phyloP scores from a whole-genome alignment of 2,329 filamentous ascomycete genomes.

The Periconia sp. region DNA sequence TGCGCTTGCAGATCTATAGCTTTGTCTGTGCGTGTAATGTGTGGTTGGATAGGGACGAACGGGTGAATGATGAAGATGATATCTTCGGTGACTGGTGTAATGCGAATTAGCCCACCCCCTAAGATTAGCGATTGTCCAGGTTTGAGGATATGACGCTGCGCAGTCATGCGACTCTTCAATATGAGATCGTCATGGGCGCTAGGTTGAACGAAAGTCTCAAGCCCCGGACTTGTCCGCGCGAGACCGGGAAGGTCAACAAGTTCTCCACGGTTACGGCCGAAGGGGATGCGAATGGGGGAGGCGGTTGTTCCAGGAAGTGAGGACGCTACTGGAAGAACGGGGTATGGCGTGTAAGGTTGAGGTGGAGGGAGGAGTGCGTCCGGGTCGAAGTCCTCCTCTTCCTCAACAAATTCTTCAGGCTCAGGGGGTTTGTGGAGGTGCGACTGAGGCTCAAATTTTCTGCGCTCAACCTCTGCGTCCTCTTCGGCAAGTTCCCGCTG shows the following conservation, averaged over 20 bases:
- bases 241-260: constrained; percentile 92
- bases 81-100: constrained; percentile 74
- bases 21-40: constrained; percentile 81
- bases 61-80: constrained; percentile 79
- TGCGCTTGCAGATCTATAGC: constrained; percentile 73
- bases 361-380: constrained; percentile 73
- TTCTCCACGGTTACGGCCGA: constrained; percentile 84
- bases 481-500: constrained; percentile 41
- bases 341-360: constrained; percentile 75
- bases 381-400: constrained; percentile 37
- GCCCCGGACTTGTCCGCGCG: constrained; percentile 65
- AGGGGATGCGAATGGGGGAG: constrained; percentile 91
- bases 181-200: constrained; percentile 71
- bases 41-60: constrained; percentile 79
- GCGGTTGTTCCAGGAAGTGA: constrained; percentile 91
- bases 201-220: constrained; percentile 74
- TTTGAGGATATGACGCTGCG: constrained; percentile 75
- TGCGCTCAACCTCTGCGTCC: constrained; percentile 34
- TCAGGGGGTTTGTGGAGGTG: constrained; percentile 27
- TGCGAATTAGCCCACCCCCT: constrained; percentile 80
- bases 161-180: constrained; percentile 77
- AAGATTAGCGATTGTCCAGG: constrained; percentile 81
- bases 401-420: constrained; percentile 19
- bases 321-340: constrained; percentile 84
- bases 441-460: constrained; percentile 19